Base-by-base conservation (phyloP, 208 protist genomes). In the Leishmania turanica region DNA sequence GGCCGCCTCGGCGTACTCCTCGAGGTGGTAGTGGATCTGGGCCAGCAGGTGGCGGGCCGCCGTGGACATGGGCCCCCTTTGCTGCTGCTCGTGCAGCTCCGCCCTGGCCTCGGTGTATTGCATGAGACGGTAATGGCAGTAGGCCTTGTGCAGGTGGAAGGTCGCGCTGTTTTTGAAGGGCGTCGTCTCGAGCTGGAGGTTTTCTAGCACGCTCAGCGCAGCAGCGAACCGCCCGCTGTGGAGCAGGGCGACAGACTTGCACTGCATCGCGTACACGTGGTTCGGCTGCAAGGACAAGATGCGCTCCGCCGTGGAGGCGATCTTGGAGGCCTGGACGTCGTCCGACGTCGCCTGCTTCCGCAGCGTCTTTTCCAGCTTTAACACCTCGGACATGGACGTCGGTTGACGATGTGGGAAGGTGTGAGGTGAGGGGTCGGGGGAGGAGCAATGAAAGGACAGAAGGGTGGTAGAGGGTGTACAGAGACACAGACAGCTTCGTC, bases 11-110 rank as follows among this genome's bases (percentile, higher is more conserved):
- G 79, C 78, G 83, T 91, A 96, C 82, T 92, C 85, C 84, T 96
- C 94, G n/a, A 96, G 83, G 76, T 94, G 88, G 87, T 96, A 97
- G 83, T 94, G 88, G 13, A 95, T 82, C 80, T 97, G 94, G 7
- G 92, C 94, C 8, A 95, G 87, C 8, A 97, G 86, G 81, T 97
- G 90, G 13, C 87, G 87, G 24, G 90, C 90, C 7, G 92, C 84
- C 49, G 87, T 80, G 58, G 93, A 83, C 45, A 74, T 75, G 31
- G 76, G 15, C 64, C 66, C 37, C 19, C 51, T 21, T 40, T 4
- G 54, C 56, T 83, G 79, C 42, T 84, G 82, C 19, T 64, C 49
- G 40, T 47, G 53, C 60, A 95, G 85, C 45, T 87, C 83, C 24
- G 40, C 40, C 71, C 90, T 87, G 15, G 94, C 94, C 80, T 93